These are phyloP conservation scores for Trichosporon ovoides DNA, from an alignment of 1,284 basidiomycete genomes.

Conservation along the genomic window DNA sequence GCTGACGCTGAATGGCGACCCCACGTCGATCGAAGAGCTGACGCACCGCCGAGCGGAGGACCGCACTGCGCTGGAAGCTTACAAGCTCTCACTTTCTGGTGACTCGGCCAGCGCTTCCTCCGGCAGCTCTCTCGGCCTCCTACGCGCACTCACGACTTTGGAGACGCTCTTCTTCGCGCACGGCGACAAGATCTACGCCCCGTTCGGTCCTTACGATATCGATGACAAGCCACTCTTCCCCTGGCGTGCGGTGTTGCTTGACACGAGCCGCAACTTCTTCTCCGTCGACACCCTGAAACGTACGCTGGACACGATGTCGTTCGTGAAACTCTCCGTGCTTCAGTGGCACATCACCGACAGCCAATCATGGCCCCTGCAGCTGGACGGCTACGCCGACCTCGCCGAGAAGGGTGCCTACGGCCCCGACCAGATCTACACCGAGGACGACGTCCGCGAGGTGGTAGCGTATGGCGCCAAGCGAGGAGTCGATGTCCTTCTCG, in stretches of 20 bases:
- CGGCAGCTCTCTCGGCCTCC: conserved; percentile 27
- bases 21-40: not conserved
- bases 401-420: conserved; percentile 65
- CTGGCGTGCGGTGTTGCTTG: conserved; percentile 68
- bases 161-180: conserved; percentile 57
- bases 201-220: conserved; percentile 43
- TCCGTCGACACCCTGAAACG: conserved; percentile 4
- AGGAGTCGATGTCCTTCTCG: conserved; percentile 72
- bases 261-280: conserved; percentile 55
- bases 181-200: conserved; percentile 19
- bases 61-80: conserved; percentile 10
- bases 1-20: not conserved
- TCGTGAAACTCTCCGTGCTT: conserved; percentile 62
- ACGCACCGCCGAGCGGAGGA: conserved; percentile 13
- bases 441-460: conserved; percentile 59
- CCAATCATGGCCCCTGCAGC: conserved; percentile 63
- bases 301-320: conserved; percentile 76
- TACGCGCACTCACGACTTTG: conserved; percentile 77
- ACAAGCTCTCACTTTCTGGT: conserved; percentile 5
- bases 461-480: conserved; percentile 67
- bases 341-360: conserved; percentile 16
- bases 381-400: conserved; percentile 61
- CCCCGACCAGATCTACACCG: conserved; percentile 56
- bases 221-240: conserved; percentile 50
- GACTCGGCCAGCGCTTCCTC: not conserved